Conservation (phyloP, 306 rosid genomes). For the Begonia loranthoides region DNA sequence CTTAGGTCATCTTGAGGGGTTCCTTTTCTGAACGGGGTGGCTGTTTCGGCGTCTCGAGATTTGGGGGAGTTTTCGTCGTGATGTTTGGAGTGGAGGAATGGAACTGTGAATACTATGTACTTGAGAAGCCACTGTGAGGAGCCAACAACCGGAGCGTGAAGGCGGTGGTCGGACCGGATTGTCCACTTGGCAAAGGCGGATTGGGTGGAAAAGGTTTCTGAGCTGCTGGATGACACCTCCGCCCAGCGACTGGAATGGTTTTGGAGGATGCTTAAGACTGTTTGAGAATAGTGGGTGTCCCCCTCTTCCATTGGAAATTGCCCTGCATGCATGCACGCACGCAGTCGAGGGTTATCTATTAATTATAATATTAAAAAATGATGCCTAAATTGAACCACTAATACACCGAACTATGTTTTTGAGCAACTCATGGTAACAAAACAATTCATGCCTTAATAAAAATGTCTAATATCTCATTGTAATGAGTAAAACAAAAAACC, state of each 20-base stretch:
- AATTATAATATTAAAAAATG: too few relatives aligned
- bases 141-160: constrained; percentile 12
- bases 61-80: constrained; percentile 32
- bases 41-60: too few relatives aligned
- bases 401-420: too few relatives aligned
- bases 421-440: too few relatives aligned
- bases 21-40: constrained; percentile 33
- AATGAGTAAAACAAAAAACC: too few relatives aligned
- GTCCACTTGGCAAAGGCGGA: constrained; percentile 63
- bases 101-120: constrained; percentile 52
- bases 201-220: constrained; percentile 26
- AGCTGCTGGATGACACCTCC: constrained; percentile 18
- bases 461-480: too few relatives aligned
- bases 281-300: constrained; percentile 74
- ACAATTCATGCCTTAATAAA: too few relatives aligned
- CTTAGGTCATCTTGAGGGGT: constrained; percentile 67
- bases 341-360: too few relatives aligned
- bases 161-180: constrained; percentile 14
- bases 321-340: too few relatives aligned
- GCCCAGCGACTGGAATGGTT: constrained; percentile 32
- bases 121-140: constrained; percentile 64
- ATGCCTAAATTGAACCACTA: too few relatives aligned
- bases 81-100: constrained; percentile 57
- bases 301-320: constrained; percentile 16
- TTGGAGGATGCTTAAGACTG: constrained; percentile 58